Evolutionary conservation across 2,329 filamentous ascomycete genomes (phyloP), one percentile per base, ranked within the genome.

Genomic region (Alternaria sp.): DNA sequence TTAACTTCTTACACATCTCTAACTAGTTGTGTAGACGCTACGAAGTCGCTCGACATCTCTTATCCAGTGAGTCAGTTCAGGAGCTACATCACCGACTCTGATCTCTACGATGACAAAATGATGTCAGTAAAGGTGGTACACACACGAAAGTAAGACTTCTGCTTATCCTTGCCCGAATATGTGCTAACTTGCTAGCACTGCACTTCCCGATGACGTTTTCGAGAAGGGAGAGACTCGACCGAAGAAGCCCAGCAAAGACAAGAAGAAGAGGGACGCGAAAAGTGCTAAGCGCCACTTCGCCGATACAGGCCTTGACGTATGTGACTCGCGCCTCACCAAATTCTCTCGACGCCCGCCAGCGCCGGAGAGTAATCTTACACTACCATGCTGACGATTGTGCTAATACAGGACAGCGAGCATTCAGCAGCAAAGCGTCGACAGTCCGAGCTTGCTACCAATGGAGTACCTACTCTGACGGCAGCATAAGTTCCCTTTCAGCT

Each of bases 151-250:
- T 97, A 83, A 80, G 89, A 80, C 7, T 14, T 17, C 28, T 23
- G 17, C 39, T 21, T 5, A 17, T n/a, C 8, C 31, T 8, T 11
- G 7, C 11, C 33, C 44, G 5, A 51, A 17, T 44, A 28, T 45
- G 29, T 13, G 52, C 69, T 72, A 51, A 73, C 68, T 69, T 46
- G 31, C 28, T 14, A 97, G 93, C 78, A 91, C 91, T 75, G 88
- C 93, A 72, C 84, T 99, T 26, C 95, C 95, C 28, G 88, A 92
- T 59, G 94, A 99, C 76, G 88, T 98, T 2, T 99, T 99, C 74
- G 85, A 88, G 46, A 81, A 88, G 24, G 91, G 91, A 70, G 95
- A 99, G 78, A 75, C 69, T 5, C 74, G 77, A 51, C 81, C 82
- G 5, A 72, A 70, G 14, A 80, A 79, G 62, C 70, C 75, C 31